A percentile compares a stretch with the other conserved stretches of the same genome.
phyloP scores from a whole-genome alignment of 306 rosid genomes.

The Vigna mungo region DNA sequence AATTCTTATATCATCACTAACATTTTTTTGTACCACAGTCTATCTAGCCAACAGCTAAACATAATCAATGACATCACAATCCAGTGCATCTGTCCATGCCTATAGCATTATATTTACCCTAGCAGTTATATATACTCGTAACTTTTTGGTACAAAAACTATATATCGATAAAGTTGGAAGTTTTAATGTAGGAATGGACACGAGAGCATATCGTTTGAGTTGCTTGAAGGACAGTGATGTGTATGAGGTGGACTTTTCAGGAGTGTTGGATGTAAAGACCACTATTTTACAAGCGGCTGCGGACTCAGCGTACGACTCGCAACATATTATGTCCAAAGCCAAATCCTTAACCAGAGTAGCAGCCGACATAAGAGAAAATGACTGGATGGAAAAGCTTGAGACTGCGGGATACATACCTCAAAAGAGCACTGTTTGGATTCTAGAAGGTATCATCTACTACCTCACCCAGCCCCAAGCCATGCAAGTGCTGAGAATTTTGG shows the following conservation, averaged over 20 bases:
- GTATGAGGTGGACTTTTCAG: constrained; percentile 87
- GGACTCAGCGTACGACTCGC: constrained; percentile 62
- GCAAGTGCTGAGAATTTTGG: constrained; percentile 77
- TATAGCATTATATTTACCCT: neutral
- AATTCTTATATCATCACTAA: constrained; percentile 1
- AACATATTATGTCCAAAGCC: constrained; percentile 54
- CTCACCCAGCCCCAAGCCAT: constrained; percentile 77
- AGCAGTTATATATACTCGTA: neutral
- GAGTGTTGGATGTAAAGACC: constrained; percentile 73
- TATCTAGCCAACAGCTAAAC: constrained; percentile 6
- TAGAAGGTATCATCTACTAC: constrained; percentile 92
- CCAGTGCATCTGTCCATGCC: neutral
- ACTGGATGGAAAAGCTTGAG: constrained; percentile 89
- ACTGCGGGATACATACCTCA: constrained; percentile 80
- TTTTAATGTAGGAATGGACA: constrained; percentile 85
- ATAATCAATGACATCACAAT: constrained; percentile 8
- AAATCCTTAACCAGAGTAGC: constrained; percentile 83
- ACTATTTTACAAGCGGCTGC: constrained; percentile 77
- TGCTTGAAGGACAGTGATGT: constrained; percentile 88
- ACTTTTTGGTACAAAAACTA: neutral
- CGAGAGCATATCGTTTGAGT: constrained; percentile 90
- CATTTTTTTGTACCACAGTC: constrained; percentile 41
- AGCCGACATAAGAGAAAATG: constrained; percentile 79
- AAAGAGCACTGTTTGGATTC: constrained; percentile 90
- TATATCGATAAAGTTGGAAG: constrained; percentile 36